These are phyloP conservation scores for Lyophyllum shimeji DNA, from an alignment of 768 basidiomycete genomes.

Conservation along the genomic window DNA sequence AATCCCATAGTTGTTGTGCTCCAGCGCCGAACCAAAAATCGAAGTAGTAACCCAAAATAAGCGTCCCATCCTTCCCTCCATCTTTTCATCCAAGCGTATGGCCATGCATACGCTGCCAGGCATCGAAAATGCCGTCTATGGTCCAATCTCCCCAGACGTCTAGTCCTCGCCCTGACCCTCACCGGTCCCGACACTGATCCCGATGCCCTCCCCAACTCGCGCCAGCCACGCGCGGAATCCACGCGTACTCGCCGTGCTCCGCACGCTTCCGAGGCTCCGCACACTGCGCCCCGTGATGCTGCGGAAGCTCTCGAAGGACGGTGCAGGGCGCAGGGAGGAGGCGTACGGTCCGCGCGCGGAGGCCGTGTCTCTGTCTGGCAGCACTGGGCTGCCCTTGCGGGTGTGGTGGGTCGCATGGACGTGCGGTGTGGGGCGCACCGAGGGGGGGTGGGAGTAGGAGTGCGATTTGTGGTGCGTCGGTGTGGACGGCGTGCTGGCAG, in stretches of 20 bases:
- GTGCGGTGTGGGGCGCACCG: background rate
- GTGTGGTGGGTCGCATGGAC: background rate
- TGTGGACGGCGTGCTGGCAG: slow-evolving; percentile 6
- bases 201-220: slow-evolving; percentile 25
- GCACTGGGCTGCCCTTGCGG: background rate
- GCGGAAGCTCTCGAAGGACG: slow-evolving; percentile 49
- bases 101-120: background rate
- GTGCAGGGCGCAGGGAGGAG: slow-evolving; percentile 31
- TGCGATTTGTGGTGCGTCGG: slow-evolving; percentile 9
- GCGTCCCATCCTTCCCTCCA: background rate
- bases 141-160: background rate
- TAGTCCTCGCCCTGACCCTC: background rate
- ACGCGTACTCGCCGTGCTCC: slow-evolving; percentile 38
- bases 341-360: background rate
- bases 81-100: background rate
- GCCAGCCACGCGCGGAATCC: slow-evolving; percentile 42
- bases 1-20: background rate
- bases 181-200: slow-evolving; percentile 12
- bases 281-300: slow-evolving; percentile 43
- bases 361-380: background rate
- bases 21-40: background rate
- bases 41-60: background rate
- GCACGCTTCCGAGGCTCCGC: slow-evolving; percentile 41
- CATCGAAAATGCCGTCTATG: background rate
- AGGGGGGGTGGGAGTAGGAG: slow-evolving; percentile 7